Percentiles rank a stretch among this genome's conserved stretches.
These are phyloP conservation scores for Vitellaria paradoxa DNA, from an alignment of 179 eudicot genomes.

Conservation along the genomic window DNA sequence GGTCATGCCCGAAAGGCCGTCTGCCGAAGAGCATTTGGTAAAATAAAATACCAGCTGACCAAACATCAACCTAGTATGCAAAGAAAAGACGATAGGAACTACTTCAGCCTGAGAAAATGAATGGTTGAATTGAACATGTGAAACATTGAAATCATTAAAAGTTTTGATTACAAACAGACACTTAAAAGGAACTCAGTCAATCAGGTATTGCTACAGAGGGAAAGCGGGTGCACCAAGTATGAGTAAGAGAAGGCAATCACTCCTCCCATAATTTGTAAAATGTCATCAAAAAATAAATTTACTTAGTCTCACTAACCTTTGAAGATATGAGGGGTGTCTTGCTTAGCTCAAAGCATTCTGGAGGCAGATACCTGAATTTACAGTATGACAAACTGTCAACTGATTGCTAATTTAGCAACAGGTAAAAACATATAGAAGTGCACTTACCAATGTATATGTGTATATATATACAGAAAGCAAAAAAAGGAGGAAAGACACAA, in stretches of 20 bases:
- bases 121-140: neutral
- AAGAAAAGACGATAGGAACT: neutral
- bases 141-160: neutral
- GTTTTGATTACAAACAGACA: neutral
- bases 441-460: too few relatives aligned
- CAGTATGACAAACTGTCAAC: slow-evolving; percentile 6
- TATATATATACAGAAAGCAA: neutral
- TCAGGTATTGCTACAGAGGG: neutral
- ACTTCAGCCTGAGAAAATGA: neutral
- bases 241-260: neutral
- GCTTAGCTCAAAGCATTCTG: slow-evolving; percentile 98
- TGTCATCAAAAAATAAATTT: neutral
- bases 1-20: slow-evolving; percentile 99
- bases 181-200: neutral
- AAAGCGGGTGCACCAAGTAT: neutral
- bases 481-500: neutral
- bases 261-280: neutral
- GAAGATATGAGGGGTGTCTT: slow-evolving; percentile 95
- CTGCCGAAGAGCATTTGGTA: slow-evolving; percentile 98
- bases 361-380: slow-evolving; percentile 89
- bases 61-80: slow-evolving; percentile 62
- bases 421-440: neutral
- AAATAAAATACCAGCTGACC: slow-evolving; percentile 93
- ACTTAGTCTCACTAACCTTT: slow-evolving; percentile 48
- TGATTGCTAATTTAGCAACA: slow-evolving; percentile 7